phyloP scores from a whole-genome alignment of 495 filamentous ascomycete genomes.

The Neurospora terricola region DNA sequence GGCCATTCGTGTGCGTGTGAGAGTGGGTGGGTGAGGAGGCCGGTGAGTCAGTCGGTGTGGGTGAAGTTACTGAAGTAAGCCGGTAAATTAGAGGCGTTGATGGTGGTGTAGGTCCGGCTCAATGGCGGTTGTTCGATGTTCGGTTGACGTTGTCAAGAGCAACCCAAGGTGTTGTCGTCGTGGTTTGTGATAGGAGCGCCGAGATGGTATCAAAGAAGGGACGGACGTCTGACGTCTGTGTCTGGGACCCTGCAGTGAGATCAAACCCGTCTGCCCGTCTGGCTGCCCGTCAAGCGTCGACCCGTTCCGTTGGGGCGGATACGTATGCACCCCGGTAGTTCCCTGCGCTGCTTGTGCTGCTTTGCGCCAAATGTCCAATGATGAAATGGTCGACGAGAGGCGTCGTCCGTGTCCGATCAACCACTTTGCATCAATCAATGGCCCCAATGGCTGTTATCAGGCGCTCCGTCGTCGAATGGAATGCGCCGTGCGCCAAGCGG shows the following conservation, averaged over 20 bases:
- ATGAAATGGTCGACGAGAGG: not conserved
- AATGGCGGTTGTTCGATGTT: not conserved
- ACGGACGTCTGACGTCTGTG: no score
- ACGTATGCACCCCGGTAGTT: no score
- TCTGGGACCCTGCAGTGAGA: not conserved
- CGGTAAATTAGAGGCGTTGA: not conserved
- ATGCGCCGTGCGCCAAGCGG: not conserved
- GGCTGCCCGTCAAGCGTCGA: not conserved
- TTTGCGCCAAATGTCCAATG: no score
- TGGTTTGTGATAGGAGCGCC: no score
- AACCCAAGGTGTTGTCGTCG: not conserved
- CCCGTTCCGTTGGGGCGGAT: not conserved
- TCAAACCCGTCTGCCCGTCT: not conserved
- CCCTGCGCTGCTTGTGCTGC: no score
- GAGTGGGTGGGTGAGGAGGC: no score
- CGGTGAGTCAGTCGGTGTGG: not conserved
- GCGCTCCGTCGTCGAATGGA: not conserved
- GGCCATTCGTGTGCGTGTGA: not conserved
- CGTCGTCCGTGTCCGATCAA: not conserved
- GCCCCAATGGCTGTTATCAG: no score
- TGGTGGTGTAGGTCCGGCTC: not conserved
- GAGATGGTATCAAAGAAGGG: no score
- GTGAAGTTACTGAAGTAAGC: not conserved
- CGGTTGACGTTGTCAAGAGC: not conserved
- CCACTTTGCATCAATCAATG: not conserved